Evolutionary conservation across 1,284 basidiomycete species (phyloP).

Genomic region (Trametes versicolor): DNA sequence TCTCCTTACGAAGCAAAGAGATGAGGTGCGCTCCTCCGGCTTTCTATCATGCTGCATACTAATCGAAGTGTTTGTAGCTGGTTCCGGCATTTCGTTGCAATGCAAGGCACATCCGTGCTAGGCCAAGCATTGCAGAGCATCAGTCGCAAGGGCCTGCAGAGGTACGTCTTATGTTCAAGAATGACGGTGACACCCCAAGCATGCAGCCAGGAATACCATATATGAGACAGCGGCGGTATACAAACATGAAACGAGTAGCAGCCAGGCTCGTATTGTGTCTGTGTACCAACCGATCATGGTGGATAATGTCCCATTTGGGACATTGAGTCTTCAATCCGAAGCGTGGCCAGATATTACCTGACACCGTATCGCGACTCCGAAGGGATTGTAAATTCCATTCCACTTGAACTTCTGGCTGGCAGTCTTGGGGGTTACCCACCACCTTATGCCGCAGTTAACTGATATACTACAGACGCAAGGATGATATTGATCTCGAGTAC

Average conservation of each 20-base stretch:
- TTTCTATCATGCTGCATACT: too few species aligned
- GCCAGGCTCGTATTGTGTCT: too few species aligned
- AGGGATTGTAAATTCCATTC: too few species aligned
- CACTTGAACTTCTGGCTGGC: too few species aligned
- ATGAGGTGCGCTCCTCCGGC: conserved; percentile 66
- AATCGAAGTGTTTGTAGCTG: conserved; percentile 60
- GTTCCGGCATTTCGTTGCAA: conserved; percentile 82
- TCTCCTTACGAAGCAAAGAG: conserved; percentile 86
- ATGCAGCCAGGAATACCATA: neutral
- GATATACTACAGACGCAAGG: conserved; percentile 58
- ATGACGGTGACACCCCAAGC: neutral
- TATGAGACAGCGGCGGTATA: neutral
- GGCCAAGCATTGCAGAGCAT: conserved; percentile 83
- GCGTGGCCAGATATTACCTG: neutral
- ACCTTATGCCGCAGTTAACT: neutral
- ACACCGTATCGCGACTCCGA: too few species aligned
- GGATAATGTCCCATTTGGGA: too few species aligned
- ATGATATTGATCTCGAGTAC: conserved; percentile 83
- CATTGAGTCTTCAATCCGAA: too few species aligned
- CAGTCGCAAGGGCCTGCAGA: conserved; percentile 70
- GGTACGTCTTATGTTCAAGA: conserved; percentile 50
- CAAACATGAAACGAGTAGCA: too few species aligned
- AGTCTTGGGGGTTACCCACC: neutral
- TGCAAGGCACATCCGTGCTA: conserved; percentile 88
- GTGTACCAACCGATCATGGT: too few species aligned